Evolutionary conservation across 345 rosid species (phyloP), one percentile per base, ranked within the genome.

Genomic region (Trapa bicornis): DNA sequence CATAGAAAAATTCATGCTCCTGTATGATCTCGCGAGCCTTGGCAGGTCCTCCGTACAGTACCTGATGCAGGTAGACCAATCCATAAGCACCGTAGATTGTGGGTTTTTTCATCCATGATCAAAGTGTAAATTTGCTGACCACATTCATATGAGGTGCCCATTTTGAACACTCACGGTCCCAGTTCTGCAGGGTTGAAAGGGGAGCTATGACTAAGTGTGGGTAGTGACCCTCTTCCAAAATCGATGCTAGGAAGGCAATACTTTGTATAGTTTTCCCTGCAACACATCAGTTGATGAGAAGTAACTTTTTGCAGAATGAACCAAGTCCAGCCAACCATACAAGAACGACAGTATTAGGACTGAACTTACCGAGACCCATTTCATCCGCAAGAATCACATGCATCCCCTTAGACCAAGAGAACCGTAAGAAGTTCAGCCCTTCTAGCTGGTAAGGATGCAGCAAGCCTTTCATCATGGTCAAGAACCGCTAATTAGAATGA

Each of bases 81-180:
- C 0, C 7, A 33, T 15, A 50, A 6, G 53, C 32, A 50, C 3
- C 14, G 17, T 47, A 63, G 8, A 12, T 48, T 52, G 45, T 53
- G 5, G 35, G 3, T 16, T 33, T 13, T 77, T 58, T 22, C 29
- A 22, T 22, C 29, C 29, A 74, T 29, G 60, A 68, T 38, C 33
- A 69, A 14, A 3, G 50, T 17, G 52, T 52, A 62, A 67, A 67
- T 71, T 64, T 50, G 75, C 97, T 72, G 86, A 95, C 99, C 75
- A 91, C 97, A 85, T 91, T 95, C 96, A 95, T 76, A 74, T 89
- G 97, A 17, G 99, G 99, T 41, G 96, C 97, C 99, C 99, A 95
- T 73, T 91, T 87, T 42, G 97, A 91, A 70, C 91, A 95, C 74
- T 95, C 97, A 43, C 99, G 86, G 70, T 91, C 99, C 99, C 99